Evolutionary conservation across 805 yeast genomes (phyloP), one percentile per base, ranked within the genome.

Genomic region (Saccharomycopsis oosterbeekiorum): DNA sequence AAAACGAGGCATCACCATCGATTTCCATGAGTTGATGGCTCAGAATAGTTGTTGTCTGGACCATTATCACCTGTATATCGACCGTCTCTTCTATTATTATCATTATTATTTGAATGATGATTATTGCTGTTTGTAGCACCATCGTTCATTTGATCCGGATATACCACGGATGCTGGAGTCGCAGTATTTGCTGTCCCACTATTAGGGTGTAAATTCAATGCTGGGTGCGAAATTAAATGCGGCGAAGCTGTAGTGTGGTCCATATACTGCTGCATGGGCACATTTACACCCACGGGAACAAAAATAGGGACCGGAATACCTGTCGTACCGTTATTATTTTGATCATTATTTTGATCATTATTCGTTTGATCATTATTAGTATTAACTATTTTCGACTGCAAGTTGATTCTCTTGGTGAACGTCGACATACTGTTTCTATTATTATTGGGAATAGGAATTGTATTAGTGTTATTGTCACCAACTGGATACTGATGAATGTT

Each of bases 21-120:
- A 58, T 63, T 53, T 63, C 57, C n/a, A 64, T 47, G 6, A 1
- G 12, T 2, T 47, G 14, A 21, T 14, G 15, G 12, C 2, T 24
- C 26, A 24, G 53, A 15, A 47, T 24, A 47, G 11, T n/a, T 17
- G 34, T 21, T 47, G 26, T 11, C 11, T 4, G 15, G 15, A 9
- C 24, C 10, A 14, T 47, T 24, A 47, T 21, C 19, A 43, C 29
- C 29, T 4, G n/a, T 21, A 37, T 37, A 5, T 14, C 12, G 12
- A 10, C 15, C 41, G 9, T 3, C 41, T 37, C 15, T 14, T n/a
- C 14, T 43, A 21, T 21, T 47, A 21, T 10, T 47, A 21, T 19
- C 19, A 43, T 47, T 47, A 21, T 4, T 21, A 47, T 21, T 24
- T 5, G 15, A 19, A 47, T 24, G 10, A 47, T 47, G 9, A 9